Conservation (phyloP, 1,284 basidiomycete genomes). For the Hemileia vastatrix region DNA sequence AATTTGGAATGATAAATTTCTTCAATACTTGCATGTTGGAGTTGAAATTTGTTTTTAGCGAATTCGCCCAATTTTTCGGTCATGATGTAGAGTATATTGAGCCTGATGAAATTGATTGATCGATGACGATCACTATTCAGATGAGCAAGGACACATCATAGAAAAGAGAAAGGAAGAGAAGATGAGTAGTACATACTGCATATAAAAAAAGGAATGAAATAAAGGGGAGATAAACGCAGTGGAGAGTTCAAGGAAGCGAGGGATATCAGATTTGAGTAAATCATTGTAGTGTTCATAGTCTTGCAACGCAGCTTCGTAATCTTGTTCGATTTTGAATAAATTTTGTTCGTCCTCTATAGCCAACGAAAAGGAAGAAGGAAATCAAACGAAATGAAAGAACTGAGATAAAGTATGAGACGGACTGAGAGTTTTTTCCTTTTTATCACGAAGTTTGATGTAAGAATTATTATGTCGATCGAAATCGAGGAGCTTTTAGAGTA, state of each 20-base stretch:
- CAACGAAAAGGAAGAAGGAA: not conserved
- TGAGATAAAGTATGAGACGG: slow-evolving; percentile 48
- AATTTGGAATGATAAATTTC: slow-evolving; percentile 67
- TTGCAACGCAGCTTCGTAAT: slow-evolving; percentile 84
- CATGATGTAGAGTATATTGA: slow-evolving; percentile 88
- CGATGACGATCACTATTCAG: not conserved
- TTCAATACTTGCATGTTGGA: slow-evolving; percentile 62
- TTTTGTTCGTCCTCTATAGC: slow-evolving; percentile 40
- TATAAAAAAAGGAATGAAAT: slow-evolving; percentile 98
- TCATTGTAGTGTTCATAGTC: slow-evolving; percentile 97
- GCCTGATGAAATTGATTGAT: slow-evolving; percentile 48
- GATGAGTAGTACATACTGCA: slow-evolving; percentile 59
- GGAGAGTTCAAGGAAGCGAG: slow-evolving; percentile 75
- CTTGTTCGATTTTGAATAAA: slow-evolving; percentile 75
- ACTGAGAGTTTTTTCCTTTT: slow-evolving; percentile 55
- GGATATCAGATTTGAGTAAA: slow-evolving; percentile 82
- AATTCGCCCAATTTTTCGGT: slow-evolving; percentile 85
- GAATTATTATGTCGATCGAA: slow-evolving; percentile 96
- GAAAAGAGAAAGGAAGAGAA: slow-evolving; percentile 6
- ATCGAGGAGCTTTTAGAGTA: slow-evolving; percentile 61
- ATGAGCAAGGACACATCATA: slow-evolving; percentile 7
- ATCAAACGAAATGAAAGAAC: not conserved
- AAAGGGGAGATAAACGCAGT: slow-evolving; percentile 88
- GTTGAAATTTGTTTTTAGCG: slow-evolving; percentile 71
- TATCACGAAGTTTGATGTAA: slow-evolving; percentile 85